Conservation (phyloP, 129 eudicot genomes). For the Chrysanthemum makinoi region DNA sequence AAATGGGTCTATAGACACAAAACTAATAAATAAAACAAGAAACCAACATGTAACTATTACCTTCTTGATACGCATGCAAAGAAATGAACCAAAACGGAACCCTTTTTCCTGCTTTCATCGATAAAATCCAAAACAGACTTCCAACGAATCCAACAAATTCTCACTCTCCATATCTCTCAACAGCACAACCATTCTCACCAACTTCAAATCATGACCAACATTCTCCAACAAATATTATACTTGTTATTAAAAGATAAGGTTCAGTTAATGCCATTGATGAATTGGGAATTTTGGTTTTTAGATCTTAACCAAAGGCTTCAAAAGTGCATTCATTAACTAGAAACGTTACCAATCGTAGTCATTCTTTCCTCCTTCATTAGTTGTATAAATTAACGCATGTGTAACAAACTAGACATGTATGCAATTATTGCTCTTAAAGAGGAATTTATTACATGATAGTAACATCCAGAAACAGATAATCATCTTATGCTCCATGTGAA, state of each 20-base stretch:
- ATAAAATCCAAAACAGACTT: constrained; percentile 91
- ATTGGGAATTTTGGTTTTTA: too few relatives aligned
- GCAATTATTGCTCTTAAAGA: not conserved
- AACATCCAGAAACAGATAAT: too few relatives aligned
- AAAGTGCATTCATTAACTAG: too few relatives aligned
- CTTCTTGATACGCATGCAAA: constrained; percentile 99
- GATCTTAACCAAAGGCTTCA: too few relatives aligned
- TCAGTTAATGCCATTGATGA: too few relatives aligned
- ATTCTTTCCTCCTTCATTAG: not conserved
- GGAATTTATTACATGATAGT: too few relatives aligned
- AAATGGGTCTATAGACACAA: not conserved
- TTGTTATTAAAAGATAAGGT: too few relatives aligned
- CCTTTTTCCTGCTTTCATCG: constrained; percentile 70
- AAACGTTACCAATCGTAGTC: too few relatives aligned
- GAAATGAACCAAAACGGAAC: constrained; percentile 91
- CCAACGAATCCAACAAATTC: constrained; percentile 83
- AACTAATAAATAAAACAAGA: constrained; percentile 7
- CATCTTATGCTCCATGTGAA: too few relatives aligned
- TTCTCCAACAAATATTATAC: constrained; percentile 67
- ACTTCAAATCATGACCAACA: constrained; percentile 82
- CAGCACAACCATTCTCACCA: constrained; percentile 93
- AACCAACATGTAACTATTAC: constrained; percentile 34
- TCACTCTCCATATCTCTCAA: constrained; percentile 88
- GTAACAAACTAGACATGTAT: constrained; percentile 3
- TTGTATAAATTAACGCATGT: not conserved